Evolutionary conservation across 2,329 filamentous ascomycete species (phyloP), one percentile per base, ranked within the genome.

Genomic region (Aspergillus sp.): DNA sequence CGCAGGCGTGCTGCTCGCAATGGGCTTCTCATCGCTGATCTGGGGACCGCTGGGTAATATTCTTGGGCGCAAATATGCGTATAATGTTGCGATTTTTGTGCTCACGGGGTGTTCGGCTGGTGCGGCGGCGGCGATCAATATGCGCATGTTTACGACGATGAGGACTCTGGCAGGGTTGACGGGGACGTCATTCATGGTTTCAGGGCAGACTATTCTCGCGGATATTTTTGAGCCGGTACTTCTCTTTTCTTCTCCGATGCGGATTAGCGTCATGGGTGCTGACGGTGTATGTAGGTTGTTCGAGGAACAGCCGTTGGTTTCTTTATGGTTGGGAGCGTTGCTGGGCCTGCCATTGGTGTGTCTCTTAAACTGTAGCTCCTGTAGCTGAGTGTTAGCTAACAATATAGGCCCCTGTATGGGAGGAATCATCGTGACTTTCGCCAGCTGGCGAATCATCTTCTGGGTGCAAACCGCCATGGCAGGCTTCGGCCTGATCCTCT

Each of bases 361-460:
- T 50, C 45, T 7, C 6, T 15, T n/a, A 15, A 2, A 17, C 9
- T 35, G 27, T 46, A 15, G 17, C 13, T 19, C 1, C 0, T 35
- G 15, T 5, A 9, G 23, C 48, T 23, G 15, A 9, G 23, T 15
- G 5, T 27, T 27, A 9, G 39, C 41, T 58, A 15, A 58, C 37
- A 15, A n/a, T 13, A 9, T 12, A 41, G 64, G 63, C 6, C 68
- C 69, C 7, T 86, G 88, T 57, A 72, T 90, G 7, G 86, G 86
- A 23, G 87, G 86, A 30, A 81, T 90, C 45, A 87, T 91, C 46
- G 85, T 90, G 32, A 90, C 86, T 0, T 90, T 82, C 63, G 74
- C 77, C 3, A 78, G 75, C 3, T 91, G 87, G 87, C 79, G 85
- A 17, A 79, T 81, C 47, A 89, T 90, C 49, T 90, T 88, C 70